Conservation (phyloP, 2,329 filamentous ascomycete genomes). For the Clarireedia sp. region DNA sequence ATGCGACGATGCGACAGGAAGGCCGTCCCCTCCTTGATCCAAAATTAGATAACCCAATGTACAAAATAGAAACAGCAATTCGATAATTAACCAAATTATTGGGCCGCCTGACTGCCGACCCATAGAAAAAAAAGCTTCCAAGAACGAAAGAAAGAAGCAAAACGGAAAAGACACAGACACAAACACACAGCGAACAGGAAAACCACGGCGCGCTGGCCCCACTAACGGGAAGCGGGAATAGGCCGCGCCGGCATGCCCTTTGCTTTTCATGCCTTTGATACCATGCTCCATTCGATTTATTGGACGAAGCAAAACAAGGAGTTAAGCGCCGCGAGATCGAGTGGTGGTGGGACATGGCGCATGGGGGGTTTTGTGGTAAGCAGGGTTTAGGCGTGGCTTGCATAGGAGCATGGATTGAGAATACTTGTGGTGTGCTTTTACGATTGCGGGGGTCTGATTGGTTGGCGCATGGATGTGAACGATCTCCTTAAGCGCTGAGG, state of each 20-base stretch:
- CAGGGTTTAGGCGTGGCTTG: too few species aligned
- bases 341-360: not conserved
- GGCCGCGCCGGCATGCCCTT: not conserved
- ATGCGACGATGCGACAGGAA: too few species aligned
- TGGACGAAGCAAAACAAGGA: not conserved
- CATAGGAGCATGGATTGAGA: not conserved
- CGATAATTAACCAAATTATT: too few species aligned
- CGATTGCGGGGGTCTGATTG: not conserved
- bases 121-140: not conserved
- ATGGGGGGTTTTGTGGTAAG: too few species aligned
- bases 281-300: not conserved
- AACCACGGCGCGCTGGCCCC: not conserved
- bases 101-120: too few species aligned
- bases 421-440: not conserved
- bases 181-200: not conserved
- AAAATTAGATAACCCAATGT: constrained; percentile 6
- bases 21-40: not conserved
- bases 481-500: constrained; percentile 4
- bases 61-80: too few species aligned
- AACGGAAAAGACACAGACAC: not conserved
- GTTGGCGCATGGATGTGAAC: not conserved
- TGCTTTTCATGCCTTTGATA: too few species aligned
- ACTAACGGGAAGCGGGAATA: not conserved
- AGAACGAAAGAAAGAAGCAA: not conserved
- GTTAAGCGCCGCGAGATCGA: constrained; percentile 8